Evolutionary conservation across 257 asterid genomes (phyloP).

Genomic region (Salvia splendens): DNA sequence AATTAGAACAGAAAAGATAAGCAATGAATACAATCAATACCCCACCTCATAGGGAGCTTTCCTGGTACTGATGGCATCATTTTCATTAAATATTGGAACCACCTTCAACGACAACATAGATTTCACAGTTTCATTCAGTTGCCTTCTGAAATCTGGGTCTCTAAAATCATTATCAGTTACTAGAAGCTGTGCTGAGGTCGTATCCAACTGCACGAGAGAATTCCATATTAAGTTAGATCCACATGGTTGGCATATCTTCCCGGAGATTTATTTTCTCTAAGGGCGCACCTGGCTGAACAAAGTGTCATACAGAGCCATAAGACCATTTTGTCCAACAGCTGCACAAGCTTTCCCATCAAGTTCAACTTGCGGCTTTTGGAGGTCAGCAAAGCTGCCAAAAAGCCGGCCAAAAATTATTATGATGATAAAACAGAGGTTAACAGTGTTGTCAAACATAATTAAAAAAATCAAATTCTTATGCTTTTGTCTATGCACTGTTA

Average conservation of each 20-base stretch:
- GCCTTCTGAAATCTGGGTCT: slow-evolving; percentile 65
- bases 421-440: neutral
- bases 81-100: slow-evolving; percentile 84
- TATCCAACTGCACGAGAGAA: slow-evolving; percentile 58
- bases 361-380: slow-evolving; percentile 95
- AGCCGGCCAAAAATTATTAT: slow-evolving; percentile 1
- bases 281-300: slow-evolving; percentile 89
- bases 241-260: slow-evolving; percentile 17
- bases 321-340: slow-evolving; percentile 98
- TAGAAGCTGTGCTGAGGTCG: slow-evolving; percentile 78
- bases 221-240: slow-evolving; percentile 12
- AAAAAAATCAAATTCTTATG: neutral
- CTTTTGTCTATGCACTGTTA: neutral
- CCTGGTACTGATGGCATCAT: slow-evolving; percentile 89
- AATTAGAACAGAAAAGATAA: slow-evolving; percentile 22
- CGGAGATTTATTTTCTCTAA: neutral
- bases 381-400: slow-evolving; percentile 83
- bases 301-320: slow-evolving; percentile 92
- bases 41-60: slow-evolving; percentile 75
- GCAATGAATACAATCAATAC: slow-evolving; percentile 21
- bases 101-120: slow-evolving; percentile 60
- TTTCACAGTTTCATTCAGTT: slow-evolving; percentile 68
- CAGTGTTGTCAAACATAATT: neutral
- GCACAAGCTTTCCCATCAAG: slow-evolving; percentile 99
- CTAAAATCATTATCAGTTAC: slow-evolving; percentile 86